Base-by-base conservation (phyloP, 352 stramenopile species). In the Phytophthora citricola region DNA sequence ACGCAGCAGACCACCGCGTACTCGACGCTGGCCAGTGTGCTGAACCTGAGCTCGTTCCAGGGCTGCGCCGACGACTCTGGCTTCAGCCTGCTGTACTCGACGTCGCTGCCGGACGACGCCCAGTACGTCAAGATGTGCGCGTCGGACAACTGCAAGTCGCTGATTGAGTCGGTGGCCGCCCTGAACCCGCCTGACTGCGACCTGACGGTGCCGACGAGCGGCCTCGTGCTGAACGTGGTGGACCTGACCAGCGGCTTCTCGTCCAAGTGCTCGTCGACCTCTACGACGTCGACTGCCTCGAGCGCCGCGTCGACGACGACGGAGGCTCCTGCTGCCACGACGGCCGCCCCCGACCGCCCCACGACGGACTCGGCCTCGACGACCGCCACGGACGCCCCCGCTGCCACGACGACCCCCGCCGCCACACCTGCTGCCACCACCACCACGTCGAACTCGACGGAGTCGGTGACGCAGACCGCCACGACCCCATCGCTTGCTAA, bases 111-210 rank as follows among this genome's bases (percentile, higher is more conserved):
- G 5, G 48, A 41, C 12, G 61, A 77, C 22, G 61, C 39, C 11
- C 44, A 78, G 62, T 67, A 75, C 34, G 51, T 51, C 8, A 36
- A 60, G 32, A 80, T 80, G 72, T 80, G 72, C 59, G 58, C 58
- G 15, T 71, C 59, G 45, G 26, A 24, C 17, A 55, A 63, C 46
- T 81, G 73, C 59, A 24, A 69, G 49, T 59, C 55, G 26, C 34
- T 77, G 15, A 63, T 77, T 31, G 32, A 41, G 54, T 58, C 48
- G 8, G 45, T 80, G 45, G 20, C 20, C 0, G 41, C 58, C 22
- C 50, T 72, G 43, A 67, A 59, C 59, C 67, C 64, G 20, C 57
- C 58, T n/a, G 64, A 80, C 68, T 80, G 72, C 57, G 58, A 58
- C 49, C 58, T 80, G 55, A 71, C 53, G 10, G 60, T 77, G 39